Evolutionary conservation across 169 alveolate species (phyloP).

Genomic region (Eimeria maxima): DNA sequence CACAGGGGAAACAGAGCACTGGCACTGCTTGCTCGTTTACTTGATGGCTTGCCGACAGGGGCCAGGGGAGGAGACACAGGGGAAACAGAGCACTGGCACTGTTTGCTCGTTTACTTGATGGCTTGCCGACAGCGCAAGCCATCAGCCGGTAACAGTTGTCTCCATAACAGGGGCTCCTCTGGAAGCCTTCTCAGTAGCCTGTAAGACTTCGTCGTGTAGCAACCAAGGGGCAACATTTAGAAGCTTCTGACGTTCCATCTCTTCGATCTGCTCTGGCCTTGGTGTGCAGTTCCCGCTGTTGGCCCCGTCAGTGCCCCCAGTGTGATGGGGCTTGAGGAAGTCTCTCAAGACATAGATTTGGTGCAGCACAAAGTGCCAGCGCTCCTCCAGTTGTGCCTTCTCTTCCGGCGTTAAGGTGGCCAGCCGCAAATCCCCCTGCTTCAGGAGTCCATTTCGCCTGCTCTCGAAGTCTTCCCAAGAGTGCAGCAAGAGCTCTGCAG

Average conservation of each 20-base stretch:
- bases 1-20: neutral
- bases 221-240: slow-evolving; percentile 75
- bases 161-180: slow-evolving; percentile 10
- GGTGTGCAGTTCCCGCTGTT: slow-evolving; percentile 37
- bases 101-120: neutral
- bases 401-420: slow-evolving; percentile 62
- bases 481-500: slow-evolving; percentile 75
- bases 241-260: neutral
- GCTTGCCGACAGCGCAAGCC: neutral
- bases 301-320: neutral
- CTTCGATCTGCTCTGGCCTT: slow-evolving; percentile 18
- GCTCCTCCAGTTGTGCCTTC: slow-evolving; percentile 60
- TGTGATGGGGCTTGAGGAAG: slow-evolving; percentile 21
- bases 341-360: slow-evolving; percentile 34
- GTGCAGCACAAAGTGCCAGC: slow-evolving; percentile 80
- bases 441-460: neutral
- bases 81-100: neutral
- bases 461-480: slow-evolving; percentile 74
- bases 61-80: neutral
- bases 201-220: slow-evolving; percentile 3
- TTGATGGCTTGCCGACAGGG: neutral
- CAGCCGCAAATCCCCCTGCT: slow-evolving; percentile 75
- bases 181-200: neutral
- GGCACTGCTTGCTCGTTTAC: neutral
- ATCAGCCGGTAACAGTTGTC: neutral